These are phyloP conservation scores for Fusarium neocosmosporiellum DNA, from an alignment of 2,329 filamentous ascomycete genomes.

Conservation along the genomic window DNA sequence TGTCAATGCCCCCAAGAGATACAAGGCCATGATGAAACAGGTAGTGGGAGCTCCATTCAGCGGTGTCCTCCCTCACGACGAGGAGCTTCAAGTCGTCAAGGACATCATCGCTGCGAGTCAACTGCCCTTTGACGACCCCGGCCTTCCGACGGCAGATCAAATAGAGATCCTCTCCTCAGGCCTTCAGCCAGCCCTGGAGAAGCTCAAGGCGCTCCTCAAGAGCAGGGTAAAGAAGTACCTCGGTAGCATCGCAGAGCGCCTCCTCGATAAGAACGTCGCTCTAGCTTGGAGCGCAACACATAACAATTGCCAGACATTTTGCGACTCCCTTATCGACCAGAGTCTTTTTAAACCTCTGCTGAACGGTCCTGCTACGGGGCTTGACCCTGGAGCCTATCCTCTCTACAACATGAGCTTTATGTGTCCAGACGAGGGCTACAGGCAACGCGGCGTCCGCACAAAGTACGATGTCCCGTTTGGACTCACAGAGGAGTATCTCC, in stretches of 20 bases:
- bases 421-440: constrained; percentile 45
- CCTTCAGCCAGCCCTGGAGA: constrained; percentile 23
- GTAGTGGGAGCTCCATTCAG: constrained; percentile 52
- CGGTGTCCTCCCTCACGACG: constrained; percentile 37
- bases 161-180: constrained; percentile 18
- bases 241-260: constrained; percentile 42
- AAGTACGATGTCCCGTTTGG: constrained; percentile 54
- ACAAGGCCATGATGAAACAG: constrained; percentile 55
- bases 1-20: constrained; percentile 41
- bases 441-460: constrained; percentile 39
- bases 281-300: constrained; percentile 46
- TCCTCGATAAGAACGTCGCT: constrained; percentile 42
- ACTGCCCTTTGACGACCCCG: constrained; percentile 35
- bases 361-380: not conserved
- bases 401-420: constrained; percentile 56
- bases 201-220: constrained; percentile 41
- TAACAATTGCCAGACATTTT: constrained; percentile 55
- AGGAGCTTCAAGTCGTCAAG: constrained; percentile 45
- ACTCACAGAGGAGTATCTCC: constrained; percentile 56
- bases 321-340: constrained; percentile 48
- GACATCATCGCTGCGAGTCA: constrained; percentile 41
- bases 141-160: constrained; percentile 21
- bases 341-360: constrained; percentile 44
- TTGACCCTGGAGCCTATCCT: not conserved
- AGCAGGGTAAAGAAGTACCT: constrained; percentile 46